Evolutionary conservation across 2,329 filamentous ascomycete genomes (phyloP), one percentile per base, ranked within the genome.

Genomic region (Cordyceps javanica): DNA sequence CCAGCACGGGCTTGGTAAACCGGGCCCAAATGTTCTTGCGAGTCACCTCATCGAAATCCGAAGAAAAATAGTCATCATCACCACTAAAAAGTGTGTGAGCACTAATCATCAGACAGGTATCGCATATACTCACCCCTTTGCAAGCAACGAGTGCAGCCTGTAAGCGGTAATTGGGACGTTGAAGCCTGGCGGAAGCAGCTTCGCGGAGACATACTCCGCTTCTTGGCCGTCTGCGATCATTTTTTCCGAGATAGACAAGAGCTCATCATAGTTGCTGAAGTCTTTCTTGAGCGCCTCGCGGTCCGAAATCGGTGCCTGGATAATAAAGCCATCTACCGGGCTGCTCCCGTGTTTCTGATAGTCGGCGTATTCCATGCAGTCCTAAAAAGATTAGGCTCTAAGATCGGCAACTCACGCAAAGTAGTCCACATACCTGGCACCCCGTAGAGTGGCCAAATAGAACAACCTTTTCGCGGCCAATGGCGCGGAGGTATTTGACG

Each of bases 61-160:
- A 86, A n/a, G 88, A 92, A 73, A 96, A 96, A 67, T 89, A 90
- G 68, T 96, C 92, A 68, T 97, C 92, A 59, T 89, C 87, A 10
- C 87, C 88, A 5, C 84, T 82, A 48, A 8, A 49, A 14, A 21
- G 16, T 23, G 11, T 19, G 50, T 57, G 30, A 55, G 42, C 13
- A 36, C 3, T 21, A 23, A 8, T 36, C 30, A 14, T 19, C 1
- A 38, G 13, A 10, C 3, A 16, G 21, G 19, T 14, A 30, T 10
- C 16, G 13, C 30, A 25, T 19, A 28, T 14, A 71, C 79, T 62
- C 68, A 83, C 82, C 80, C 79, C 51, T 72, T 72, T 25, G 73
- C 73, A 28, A 71, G 67, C 5, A 85, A 69, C 28, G 81, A 79
- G 54, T 77, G 72, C 70, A 80, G 78, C 19, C 82, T 72, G 60